These are phyloP conservation scores for Fraxinus sp. DNA, from an alignment of 305 asterid species.

Conservation along the genomic window DNA sequence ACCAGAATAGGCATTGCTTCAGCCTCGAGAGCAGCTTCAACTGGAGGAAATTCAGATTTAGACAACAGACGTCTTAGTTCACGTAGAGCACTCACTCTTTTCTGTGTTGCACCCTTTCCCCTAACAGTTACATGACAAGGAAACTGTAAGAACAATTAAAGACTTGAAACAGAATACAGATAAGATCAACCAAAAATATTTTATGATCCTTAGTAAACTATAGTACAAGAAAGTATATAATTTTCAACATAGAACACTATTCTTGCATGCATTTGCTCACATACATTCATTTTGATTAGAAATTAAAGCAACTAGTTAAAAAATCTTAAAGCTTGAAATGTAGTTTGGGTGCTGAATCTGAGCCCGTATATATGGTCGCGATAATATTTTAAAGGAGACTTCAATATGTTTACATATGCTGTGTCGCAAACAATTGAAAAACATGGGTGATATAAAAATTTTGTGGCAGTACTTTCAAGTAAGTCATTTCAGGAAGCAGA, in stretches of 20 bases:
- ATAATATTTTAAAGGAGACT: background rate
- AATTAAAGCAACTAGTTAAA: background rate
- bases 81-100: conserved; percentile 83
- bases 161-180: background rate
- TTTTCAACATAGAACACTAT: background rate
- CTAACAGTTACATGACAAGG: conserved; percentile 32
- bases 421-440: background rate
- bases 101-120: conserved; percentile 81
- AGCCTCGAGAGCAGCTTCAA: conserved; percentile 74
- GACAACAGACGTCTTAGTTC: conserved; percentile 78
- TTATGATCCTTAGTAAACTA: background rate
- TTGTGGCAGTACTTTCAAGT: background rate
- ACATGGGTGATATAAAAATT: background rate
- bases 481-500: background rate
- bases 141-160: background rate
- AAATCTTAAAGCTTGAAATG: background rate
- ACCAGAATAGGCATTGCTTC: conserved; percentile 76
- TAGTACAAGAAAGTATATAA: background rate
- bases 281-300: background rate
- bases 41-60: conserved; percentile 87
- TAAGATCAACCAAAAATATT: background rate
- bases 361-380: background rate
- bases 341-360: background rate
- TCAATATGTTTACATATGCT: background rate
- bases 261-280: background rate